Conservation (phyloP, 176 grass and related monocot genomes). For the Aechmea fasciata region DNA sequence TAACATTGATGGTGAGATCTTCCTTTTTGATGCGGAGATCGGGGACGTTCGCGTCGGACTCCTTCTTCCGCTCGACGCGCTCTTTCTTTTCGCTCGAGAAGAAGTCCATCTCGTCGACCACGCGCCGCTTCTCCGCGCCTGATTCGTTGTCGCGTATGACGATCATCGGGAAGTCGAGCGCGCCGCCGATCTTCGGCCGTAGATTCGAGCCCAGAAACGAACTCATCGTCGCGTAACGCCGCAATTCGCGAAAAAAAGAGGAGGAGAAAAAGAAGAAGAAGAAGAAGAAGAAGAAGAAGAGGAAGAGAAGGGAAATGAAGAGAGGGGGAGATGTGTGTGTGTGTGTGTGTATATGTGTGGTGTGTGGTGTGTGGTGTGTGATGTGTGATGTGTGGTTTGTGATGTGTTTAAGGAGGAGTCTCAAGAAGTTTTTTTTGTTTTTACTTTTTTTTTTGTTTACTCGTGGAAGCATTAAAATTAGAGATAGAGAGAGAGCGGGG, state of each 20-base stretch:
- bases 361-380: background rate
- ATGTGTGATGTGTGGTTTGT: background rate
- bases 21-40: constrained; percentile 34
- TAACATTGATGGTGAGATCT: constrained; percentile 70
- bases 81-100: constrained; percentile 74
- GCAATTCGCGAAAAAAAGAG: background rate
- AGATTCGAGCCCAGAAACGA: too few relatives aligned
- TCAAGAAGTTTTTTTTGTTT: background rate
- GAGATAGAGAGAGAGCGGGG: too few relatives aligned
- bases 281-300: background rate
- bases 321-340: background rate
- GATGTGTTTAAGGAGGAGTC: background rate
- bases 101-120: constrained; percentile 70
- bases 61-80: constrained; percentile 6
- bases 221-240: too few relatives aligned
- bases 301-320: background rate
- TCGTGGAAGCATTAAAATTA: background rate
- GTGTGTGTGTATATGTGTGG: background rate
- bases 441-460: too few relatives aligned
- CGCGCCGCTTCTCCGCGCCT: constrained; percentile 11
- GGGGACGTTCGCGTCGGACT: background rate
- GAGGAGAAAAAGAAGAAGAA: background rate
- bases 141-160: too few relatives aligned
- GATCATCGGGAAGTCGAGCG: background rate
- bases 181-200: too few relatives aligned